Evolutionary conservation across 345 rosid species (phyloP).

Genomic region (Euphorbia peplus): DNA sequence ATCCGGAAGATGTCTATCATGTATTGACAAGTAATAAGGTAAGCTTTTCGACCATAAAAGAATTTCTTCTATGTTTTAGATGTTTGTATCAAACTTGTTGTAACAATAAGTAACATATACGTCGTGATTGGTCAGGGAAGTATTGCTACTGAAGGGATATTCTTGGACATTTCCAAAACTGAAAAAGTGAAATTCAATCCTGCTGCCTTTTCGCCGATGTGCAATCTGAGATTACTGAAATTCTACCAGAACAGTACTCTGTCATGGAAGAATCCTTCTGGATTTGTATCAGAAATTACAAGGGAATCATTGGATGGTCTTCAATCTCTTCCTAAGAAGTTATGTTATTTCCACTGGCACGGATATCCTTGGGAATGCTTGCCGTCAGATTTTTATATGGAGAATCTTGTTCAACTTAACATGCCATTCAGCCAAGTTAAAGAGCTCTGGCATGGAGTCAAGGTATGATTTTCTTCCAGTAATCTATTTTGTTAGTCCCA

Average conservation of each 20-base stretch:
- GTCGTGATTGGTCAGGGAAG: slow-evolving; percentile 2
- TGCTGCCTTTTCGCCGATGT: slow-evolving; percentile 10
- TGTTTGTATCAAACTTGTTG: too few relatives aligned
- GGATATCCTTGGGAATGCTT: slow-evolving; percentile 11
- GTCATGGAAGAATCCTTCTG: slow-evolving; percentile 15
- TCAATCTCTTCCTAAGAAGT: slow-evolving; percentile 11
- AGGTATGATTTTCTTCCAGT: slow-evolving; percentile 4
- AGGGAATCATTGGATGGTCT: neutral
- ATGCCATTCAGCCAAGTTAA: slow-evolving; percentile 11
- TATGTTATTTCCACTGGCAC: slow-evolving; percentile 13
- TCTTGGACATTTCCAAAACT: neutral
- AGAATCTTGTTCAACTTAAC: slow-evolving; percentile 14
- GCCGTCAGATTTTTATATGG: slow-evolving; percentile 9
- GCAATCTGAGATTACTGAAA: slow-evolving; percentile 15
- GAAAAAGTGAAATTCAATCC: neutral
- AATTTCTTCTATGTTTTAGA: neutral
- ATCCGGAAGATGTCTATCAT: neutral
- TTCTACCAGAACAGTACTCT: slow-evolving; percentile 4
- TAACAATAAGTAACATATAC: too few relatives aligned
- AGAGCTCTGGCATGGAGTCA: slow-evolving; percentile 4
- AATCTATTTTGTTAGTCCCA: neutral
- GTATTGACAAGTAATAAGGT: neutral
- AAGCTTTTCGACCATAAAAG: neutral
- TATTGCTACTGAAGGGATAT: slow-evolving; percentile 7
- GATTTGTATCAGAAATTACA: neutral